Conservation (phyloP, 768 basidiomycete genomes). For the Filobasidium floriforme region DNA sequence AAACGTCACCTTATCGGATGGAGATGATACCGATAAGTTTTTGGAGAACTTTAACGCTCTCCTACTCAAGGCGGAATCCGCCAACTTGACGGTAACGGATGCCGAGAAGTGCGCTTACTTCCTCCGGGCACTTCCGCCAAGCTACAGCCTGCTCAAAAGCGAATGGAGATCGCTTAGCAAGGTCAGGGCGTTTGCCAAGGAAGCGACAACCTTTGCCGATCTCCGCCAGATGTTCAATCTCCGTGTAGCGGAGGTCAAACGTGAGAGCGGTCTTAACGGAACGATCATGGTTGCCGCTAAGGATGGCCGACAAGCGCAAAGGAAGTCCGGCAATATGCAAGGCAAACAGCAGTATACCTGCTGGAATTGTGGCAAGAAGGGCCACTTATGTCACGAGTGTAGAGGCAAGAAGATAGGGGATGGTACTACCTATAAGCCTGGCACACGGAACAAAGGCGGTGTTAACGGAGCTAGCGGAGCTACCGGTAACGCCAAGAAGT, state of each 20-base stretch:
- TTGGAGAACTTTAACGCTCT: conserved; percentile 12
- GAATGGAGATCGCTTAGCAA: conserved; percentile 7
- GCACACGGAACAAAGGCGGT: conserved; percentile 3
- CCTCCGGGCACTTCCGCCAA: conserved; percentile 11
- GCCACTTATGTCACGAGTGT: conserved; percentile 6
- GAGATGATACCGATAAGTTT: conserved; percentile 13
- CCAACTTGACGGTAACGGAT: conserved; percentile 6
- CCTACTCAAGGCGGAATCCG: conserved; percentile 8
- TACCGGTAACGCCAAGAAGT: background rate
- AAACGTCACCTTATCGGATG: conserved; percentile 2
- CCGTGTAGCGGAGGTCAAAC: conserved; percentile 8
- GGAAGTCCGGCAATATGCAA: conserved; percentile 7
- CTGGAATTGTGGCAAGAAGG: conserved; percentile 12
- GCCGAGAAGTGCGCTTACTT: conserved; percentile 15
- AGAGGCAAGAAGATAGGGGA: conserved; percentile 10
- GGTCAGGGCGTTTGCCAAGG: conserved; percentile 7
- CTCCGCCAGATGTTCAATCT: conserved; percentile 7
- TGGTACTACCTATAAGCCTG: conserved; percentile 4
- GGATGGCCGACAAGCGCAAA: background rate
- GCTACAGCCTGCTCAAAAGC: conserved; percentile 10
- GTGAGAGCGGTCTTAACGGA: background rate
- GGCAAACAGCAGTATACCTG: conserved; percentile 11
- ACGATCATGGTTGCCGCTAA: conserved; percentile 2
- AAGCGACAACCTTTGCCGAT: conserved; percentile 2
- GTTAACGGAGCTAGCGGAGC: background rate